Percentiles rank a stretch among this genome's conserved stretches.
These are phyloP conservation scores for Salvia miltiorrhiza DNA, from an alignment of 257 asterid genomes.

Conservation along the genomic window DNA sequence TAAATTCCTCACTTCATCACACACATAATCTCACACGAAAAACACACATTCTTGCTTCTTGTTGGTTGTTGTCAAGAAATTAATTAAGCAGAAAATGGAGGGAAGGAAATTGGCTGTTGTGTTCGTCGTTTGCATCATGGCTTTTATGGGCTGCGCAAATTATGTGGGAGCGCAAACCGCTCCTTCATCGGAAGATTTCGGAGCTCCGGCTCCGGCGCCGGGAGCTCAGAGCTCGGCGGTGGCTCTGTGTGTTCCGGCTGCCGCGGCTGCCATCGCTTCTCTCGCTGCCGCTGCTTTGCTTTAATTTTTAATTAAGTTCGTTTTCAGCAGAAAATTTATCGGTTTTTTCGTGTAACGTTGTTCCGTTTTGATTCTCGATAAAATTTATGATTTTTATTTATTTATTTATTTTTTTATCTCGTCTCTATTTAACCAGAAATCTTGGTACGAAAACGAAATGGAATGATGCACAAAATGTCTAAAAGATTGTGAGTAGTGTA, in stretches of 20 bases:
- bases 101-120: slow-evolving; percentile 6
- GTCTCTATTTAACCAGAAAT: background rate
- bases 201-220: slow-evolving; percentile 16
- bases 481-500: background rate
- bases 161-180: background rate
- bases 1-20: background rate
- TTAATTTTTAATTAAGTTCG: background rate
- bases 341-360: background rate
- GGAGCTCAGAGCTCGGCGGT: background rate
- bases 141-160: slow-evolving; percentile 3
- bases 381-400: no score
- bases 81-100: slow-evolving; percentile 10
- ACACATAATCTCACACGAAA: background rate
- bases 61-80: background rate
- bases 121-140: background rate
- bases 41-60: background rate
- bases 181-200: background rate
- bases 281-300: slow-evolving; percentile 6
- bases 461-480: background rate
- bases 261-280: slow-evolving; percentile 5
- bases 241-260: slow-evolving; percentile 6
- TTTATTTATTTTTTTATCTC: background rate
- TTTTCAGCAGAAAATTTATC: background rate
- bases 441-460: background rate
- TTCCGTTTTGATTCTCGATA: background rate